Evolutionary conservation across 2,329 filamentous ascomycete species (phyloP).

Genomic region (Curvularia spicifera): DNA sequence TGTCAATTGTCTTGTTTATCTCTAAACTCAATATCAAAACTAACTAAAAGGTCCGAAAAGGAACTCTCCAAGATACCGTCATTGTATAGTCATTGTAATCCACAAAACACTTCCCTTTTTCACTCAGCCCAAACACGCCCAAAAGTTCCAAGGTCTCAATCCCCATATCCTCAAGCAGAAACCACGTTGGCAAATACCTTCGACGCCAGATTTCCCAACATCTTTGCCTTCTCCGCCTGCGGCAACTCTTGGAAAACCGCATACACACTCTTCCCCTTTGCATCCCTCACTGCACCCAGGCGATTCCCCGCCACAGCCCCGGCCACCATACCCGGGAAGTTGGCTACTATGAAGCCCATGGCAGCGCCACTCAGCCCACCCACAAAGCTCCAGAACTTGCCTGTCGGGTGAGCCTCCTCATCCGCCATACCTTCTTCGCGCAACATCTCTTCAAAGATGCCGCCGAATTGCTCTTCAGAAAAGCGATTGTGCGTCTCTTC

Average conservation of each 20-base stretch:
- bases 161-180: slow-evolving; percentile 1
- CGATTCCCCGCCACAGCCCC: slow-evolving; percentile 92
- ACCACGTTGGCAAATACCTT: slow-evolving; percentile 86
- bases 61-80: slow-evolving; percentile 22
- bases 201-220: slow-evolving; percentile 83
- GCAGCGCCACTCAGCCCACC: slow-evolving; percentile 87
- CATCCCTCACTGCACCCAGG: slow-evolving; percentile 86
- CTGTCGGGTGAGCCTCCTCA: slow-evolving; percentile 64
- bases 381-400: slow-evolving; percentile 84
- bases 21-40: neutral
- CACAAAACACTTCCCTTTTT: neutral
- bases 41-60: neutral
- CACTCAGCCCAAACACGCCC: neutral
- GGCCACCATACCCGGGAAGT: slow-evolving; percentile 85
- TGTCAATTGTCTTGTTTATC: neutral
- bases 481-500: slow-evolving; percentile 61
- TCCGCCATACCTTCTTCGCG: slow-evolving; percentile 72
- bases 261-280: slow-evolving; percentile 94
- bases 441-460: slow-evolving; percentile 63
- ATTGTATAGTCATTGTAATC: slow-evolving; percentile 10
- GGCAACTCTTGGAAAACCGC: slow-evolving; percentile 88
- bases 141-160: neutral
- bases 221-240: slow-evolving; percentile 76
- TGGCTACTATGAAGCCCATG: slow-evolving; percentile 93
- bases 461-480: slow-evolving; percentile 83